Percentiles rank a stretch among this genome's conserved stretches.
Conservation (phyloP, 306 rosid species). For the Gastrolobium bilobum region DNA sequence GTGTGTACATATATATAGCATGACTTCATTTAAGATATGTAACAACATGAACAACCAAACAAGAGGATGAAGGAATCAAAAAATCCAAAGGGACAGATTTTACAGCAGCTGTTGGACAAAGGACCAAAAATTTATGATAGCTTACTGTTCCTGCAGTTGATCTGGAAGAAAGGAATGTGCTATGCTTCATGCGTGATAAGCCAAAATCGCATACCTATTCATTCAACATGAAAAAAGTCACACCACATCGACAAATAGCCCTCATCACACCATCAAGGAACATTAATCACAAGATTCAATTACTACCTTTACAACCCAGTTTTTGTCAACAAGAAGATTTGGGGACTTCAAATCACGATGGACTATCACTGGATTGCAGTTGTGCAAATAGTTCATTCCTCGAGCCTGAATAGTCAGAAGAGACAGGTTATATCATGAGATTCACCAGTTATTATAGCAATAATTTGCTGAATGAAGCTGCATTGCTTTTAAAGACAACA, state of each 20-base stretch:
- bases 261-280: conserved; percentile 13
- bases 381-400: conserved; percentile 99
- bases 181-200: conserved; percentile 88
- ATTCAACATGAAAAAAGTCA: conserved; percentile 37
- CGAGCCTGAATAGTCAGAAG: conserved; percentile 79
- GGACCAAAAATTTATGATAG: conserved; percentile 46
- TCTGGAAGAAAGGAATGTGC: conserved; percentile 97
- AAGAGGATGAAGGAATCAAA: conserved; percentile 23
- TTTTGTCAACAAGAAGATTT: conserved; percentile 94
- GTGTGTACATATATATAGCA: conserved; percentile 12
- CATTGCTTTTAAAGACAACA: conserved; percentile 43
- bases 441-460: conserved; percentile 34
- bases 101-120: neutral
- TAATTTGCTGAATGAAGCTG: conserved; percentile 25
- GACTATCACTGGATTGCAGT: conserved; percentile 83
- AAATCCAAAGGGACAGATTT: neutral
- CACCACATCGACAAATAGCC: conserved; percentile 45
- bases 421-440: conserved; percentile 31
- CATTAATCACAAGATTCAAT: conserved; percentile 34
- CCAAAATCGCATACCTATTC: conserved; percentile 96
- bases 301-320: conserved; percentile 96
- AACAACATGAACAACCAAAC: conserved; percentile 22
- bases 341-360: conserved; percentile 99
- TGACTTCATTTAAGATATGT: conserved; percentile 1
- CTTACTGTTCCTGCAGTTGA: conserved; percentile 99